These are phyloP conservation scores for Pichia sp. DNA, from an alignment of 1,139 yeast species.

Conservation along the genomic window DNA sequence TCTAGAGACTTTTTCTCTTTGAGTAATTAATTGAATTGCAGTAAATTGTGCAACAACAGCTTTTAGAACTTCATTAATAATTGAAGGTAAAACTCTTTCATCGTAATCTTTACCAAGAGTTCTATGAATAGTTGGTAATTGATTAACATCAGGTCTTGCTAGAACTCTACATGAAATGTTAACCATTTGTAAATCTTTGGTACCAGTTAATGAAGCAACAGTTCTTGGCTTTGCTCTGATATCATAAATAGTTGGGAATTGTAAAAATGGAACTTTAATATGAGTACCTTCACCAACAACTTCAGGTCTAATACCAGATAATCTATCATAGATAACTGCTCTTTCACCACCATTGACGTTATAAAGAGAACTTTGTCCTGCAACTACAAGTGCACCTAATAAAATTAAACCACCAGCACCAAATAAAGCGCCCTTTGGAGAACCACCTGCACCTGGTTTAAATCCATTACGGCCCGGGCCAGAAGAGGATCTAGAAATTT, in stretches of 20 bases:
- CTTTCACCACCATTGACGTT: conserved; percentile 99
- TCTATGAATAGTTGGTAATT: conserved; percentile 79
- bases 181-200: conserved; percentile 98
- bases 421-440: conserved; percentile 56
- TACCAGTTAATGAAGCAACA: conserved; percentile 95
- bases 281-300: conserved; percentile 95
- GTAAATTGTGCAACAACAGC: conserved; percentile 97
- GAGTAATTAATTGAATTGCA: conserved; percentile 95
- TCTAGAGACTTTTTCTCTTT: conserved; percentile 91
- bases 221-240: conserved; percentile 97
- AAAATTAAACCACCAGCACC: conserved; percentile 75
- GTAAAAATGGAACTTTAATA: conserved; percentile 89
- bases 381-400: conserved; percentile 64
- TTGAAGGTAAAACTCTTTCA: conserved; percentile 92
- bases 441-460: conserved; percentile 31
- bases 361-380: conserved; percentile 72
- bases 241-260: conserved; percentile 87
- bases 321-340: conserved; percentile 86
- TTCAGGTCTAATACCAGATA: conserved; percentile 78
- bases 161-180: conserved; percentile 96
- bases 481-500: conserved; percentile 35
- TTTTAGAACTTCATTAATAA: conserved; percentile 93
- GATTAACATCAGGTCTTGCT: conserved; percentile 75
- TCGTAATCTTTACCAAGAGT: conserved; percentile 93
- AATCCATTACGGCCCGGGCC: conserved; percentile 31